Evolutionary conservation across 2,329 filamentous ascomycete genomes (phyloP), one percentile per base, ranked within the genome.

Genomic region (Venturia carpophila): DNA sequence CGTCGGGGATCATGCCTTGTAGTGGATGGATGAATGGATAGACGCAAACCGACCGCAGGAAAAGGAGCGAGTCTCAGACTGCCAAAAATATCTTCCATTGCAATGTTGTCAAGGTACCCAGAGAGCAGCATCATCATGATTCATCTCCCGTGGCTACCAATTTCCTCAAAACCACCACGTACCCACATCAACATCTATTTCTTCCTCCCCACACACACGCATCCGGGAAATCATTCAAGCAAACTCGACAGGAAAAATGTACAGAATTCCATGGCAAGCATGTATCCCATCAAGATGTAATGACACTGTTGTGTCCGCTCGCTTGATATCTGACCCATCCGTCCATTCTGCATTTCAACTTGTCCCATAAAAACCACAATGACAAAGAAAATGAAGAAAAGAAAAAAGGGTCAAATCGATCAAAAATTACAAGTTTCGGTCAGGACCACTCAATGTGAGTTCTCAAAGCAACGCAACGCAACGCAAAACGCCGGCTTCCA

Each of bases 51-150:
- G n/a, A n/a, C n/a, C n/a, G n/a, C n/a, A n/a, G n/a, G n/a, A 37
- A n/a, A 5, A 15, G 27, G 15, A 6, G 9, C 21, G 13, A 27
- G 13, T 27, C 15, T n/a, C 3, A 6, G 30, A 37, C 7, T 21
- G 30, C 30, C 52, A 58, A 58, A 37, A 58, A 37, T 34, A 34
- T 58, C 30, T 58, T 30, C 15, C 19, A 58, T 58, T 58, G 52
- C 52, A 58, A n/a, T 21, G 21, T 15, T 58, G 21, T 58, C 52
- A 58, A 58, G 52, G 37, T 58, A n/a, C 37, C 30, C 52, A 52
- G 10, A 52, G 10, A 41, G 2, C 39, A 41, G 2, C 39, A 9
- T 34, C 45, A 10, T 55, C 27, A 27, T 9, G 15, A 10, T 37
- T 19, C 30, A 17, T 37, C 52, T 9, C 17, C 52, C 13, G n/a